Evolutionary conservation across 176 grass and related monocot species (phyloP), one percentile per base, ranked within the genome.

Genomic region (Pontederia paniculata): DNA sequence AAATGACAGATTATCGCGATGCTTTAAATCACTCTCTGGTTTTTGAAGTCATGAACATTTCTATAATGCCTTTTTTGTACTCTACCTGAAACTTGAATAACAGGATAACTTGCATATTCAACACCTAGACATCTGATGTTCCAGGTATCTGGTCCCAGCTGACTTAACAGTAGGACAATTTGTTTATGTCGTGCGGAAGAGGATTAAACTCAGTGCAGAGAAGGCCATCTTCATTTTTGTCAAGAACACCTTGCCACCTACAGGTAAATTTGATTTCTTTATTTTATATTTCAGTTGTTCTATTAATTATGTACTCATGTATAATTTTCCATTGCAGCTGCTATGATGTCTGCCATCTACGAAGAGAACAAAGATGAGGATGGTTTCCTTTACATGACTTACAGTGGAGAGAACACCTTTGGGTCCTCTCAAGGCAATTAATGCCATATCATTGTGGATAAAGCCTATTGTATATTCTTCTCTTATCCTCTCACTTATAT

Each of bases 151-250:
- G 71, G 86, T 97, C 41, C 91, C 91, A 10, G 86, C 83, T 50
- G 91, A 97, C 65, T 56, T 87, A 51, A 97, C 74, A 8, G 72
- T 90, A 53, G 91, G 83, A 9, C 91, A 97, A 44, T 90, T 97
- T 79, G 72, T 87, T 16, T 87, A 90, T 51, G 83, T 97, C 45
- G 83, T 97, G 44, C 75, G 91, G 16, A 97, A 87, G 79, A 89
- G 91, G 76, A 97, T 97, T 55, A 90, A 89, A 45, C 69, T 97
- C 14, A 84, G 65, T 61, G 70, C 91, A 42, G 86, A 87, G 53
- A 97, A 97, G 62, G 91, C 91, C 23, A 84, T 90, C 80, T 97
- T 90, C 2, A 73, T 97, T 58, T 97, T 97, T 59, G 91, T 97
- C 37, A 89, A 90, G 42, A 74, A 78, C 51, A 78, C 81, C 5